Evolutionary conservation across 1,139 yeast genomes (phyloP).

Genomic region (Pichia sp.): DNA sequence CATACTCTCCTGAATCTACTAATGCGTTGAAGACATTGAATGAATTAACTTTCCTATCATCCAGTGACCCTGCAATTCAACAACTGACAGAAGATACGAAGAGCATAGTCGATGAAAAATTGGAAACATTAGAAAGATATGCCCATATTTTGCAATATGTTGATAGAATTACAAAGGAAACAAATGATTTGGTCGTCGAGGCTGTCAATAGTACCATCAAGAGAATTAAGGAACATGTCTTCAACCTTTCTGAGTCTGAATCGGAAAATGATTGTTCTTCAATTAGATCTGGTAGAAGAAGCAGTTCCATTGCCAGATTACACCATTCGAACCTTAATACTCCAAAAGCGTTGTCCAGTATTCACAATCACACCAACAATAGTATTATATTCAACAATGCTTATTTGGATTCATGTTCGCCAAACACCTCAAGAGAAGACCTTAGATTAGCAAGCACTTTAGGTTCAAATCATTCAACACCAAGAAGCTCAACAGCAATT

Average conservation of each 20-base stretch:
- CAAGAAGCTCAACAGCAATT: slow-evolving; percentile 27
- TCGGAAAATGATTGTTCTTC: slow-evolving; percentile 19
- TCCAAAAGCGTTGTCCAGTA: slow-evolving; percentile 8
- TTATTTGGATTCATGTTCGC: slow-evolving; percentile 37
- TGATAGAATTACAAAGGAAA: slow-evolving; percentile 79
- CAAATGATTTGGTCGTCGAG: slow-evolving; percentile 66
- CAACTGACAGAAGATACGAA: slow-evolving; percentile 70
- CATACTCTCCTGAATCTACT: slow-evolving; percentile 72
- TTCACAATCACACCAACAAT: slow-evolving; percentile 19
- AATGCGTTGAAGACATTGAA: slow-evolving; percentile 57
- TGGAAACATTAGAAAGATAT: slow-evolving; percentile 71
- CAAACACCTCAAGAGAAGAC: slow-evolving; percentile 15
- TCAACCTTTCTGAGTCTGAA: slow-evolving; percentile 22
- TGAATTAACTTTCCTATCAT: slow-evolving; percentile 53
- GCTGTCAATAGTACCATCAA: slow-evolving; percentile 66
- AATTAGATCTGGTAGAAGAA: slow-evolving; percentile 3
- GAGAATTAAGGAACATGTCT: slow-evolving; percentile 46
- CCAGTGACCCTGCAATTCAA: slow-evolving; percentile 64
- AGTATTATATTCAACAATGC: slow-evolving; percentile 40
- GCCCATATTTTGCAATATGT: slow-evolving; percentile 77
- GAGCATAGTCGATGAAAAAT: slow-evolving; percentile 58
- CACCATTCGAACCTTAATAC: slow-evolving; percentile 9
- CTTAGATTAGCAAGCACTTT: not conserved
- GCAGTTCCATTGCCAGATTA: slow-evolving; percentile 3
- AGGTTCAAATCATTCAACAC: slow-evolving; percentile 37